phyloP scores from a whole-genome alignment of 805 yeast genomes.

The Saccharomycopsis sp. region DNA sequence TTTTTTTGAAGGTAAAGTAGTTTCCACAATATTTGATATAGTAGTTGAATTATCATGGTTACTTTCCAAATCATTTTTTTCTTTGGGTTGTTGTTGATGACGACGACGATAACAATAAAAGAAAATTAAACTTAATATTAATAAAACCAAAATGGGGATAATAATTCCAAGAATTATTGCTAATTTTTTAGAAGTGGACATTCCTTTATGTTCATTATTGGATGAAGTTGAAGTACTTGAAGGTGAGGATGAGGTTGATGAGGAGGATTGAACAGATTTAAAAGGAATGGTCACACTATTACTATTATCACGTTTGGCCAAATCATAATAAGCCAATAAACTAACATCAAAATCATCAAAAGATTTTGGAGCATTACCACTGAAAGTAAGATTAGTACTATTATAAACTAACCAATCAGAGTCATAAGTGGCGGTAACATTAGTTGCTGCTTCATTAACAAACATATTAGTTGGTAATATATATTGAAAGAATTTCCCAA shows the following conservation, averaged over 20 bases:
- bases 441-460: slow-evolving; percentile 41
- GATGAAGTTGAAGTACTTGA: not conserved
- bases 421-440: slow-evolving; percentile 34
- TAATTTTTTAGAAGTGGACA: slow-evolving; percentile 35
- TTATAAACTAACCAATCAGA: slow-evolving; percentile 59
- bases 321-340: slow-evolving; percentile 26
- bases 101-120: slow-evolving; percentile 42
- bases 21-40: slow-evolving; percentile 5
- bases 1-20: not conserved
- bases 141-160: slow-evolving; percentile 49
- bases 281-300: not conserved
- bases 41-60: not conserved
- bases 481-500: slow-evolving; percentile 49
- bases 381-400: slow-evolving; percentile 48
- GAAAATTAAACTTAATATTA: slow-evolving; percentile 40
- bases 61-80: slow-evolving; percentile 21
- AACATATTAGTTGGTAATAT: slow-evolving; percentile 44
- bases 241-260: too few species aligned
- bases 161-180: slow-evolving; percentile 91
- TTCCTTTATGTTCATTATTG: not conserved
- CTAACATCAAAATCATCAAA: slow-evolving; percentile 32
- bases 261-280: too few species aligned
- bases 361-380: slow-evolving; percentile 52
- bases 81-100: slow-evolving; percentile 27
- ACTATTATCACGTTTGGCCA: not conserved